Base-by-base conservation (phyloP, 768 basidiomycete genomes). In the Gautieria morchelliformis region DNA sequence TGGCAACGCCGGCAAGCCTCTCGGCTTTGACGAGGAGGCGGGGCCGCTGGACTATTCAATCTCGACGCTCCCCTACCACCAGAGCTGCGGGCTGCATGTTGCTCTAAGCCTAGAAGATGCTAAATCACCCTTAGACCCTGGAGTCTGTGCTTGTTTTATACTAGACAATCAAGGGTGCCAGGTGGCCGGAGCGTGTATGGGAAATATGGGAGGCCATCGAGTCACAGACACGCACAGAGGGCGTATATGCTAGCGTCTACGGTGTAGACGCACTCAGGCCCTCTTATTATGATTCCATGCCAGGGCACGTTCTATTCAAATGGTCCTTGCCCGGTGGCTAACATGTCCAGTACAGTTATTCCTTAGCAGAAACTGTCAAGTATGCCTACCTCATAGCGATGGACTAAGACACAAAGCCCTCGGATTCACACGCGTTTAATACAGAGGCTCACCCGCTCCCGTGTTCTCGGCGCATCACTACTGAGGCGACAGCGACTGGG, bases 171-270 rank as follows among this genome's bases (percentile, higher is more conserved):
- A 80, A 84, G 0, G 78, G 90, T 62, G 64, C 66, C 30, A 77
- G 74, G 56, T 90, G 89, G 88, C 76, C 87, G 60, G 75, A 81
- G 47, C 77, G 81, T 52, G 87, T 83, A 1, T 88, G 87, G 85
- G 67, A 65, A 33, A 80, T 89, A 39, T 90, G 86, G 63, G 71
- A 84, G 60, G 79, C 84, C 5, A 76, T 90, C 20, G 78, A 85
- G 66, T 73, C 70, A 33, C 72, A 82, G 42, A 51, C 58, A 15
- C 56, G 56, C 40, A 41, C 56, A 12, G 58, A 56, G 22, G 35
- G 33, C 15, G 66, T 63, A 8, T 67, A 66, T 53, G 59, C 59
- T 11, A 58, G 55, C 22, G 55, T 60, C 30, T 17, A 15, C 19
- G 49, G 49, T 24, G 51, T 60, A 30, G 30, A 58, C 9, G 12